Base-by-base conservation (phyloP, 495 filamentous ascomycete species). In the Arthonia radiata region DNA sequence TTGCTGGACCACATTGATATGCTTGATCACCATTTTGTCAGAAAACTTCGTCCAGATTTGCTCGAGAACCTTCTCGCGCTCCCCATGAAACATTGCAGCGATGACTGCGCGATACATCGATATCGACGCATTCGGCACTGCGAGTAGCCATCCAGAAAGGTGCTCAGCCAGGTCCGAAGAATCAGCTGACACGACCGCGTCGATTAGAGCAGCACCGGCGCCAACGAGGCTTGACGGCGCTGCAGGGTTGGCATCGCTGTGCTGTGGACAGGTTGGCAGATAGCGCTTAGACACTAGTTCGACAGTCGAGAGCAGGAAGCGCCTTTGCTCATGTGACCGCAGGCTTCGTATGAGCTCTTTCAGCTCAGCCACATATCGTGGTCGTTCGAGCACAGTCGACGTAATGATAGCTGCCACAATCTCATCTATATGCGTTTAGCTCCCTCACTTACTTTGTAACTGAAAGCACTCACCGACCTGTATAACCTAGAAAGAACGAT, bases 11-110 rank as follows among this genome's bases (percentile, higher is more conserved):
- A 73, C 62, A 2, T 80, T 71, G 4, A 71, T 65, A 43, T 92
- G 79, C 31, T 69, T 75, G 37, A 93, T 80, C 39, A 71, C 82
- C 18, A 93, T 53, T 28, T 75, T 67, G 36, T 94, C 82, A 7
- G 71, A 75, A 41, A 92, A 91, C 18, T 74, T 59, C 25, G 50
- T 49, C 15, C 92, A 50, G 27, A 55, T 56, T 39, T 66, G 73
- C 32, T 75, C 62, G 11, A 89, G 39, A 7, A 89, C 40, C 3
- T 38, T 45, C 15, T 57, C 37, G 63, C 62, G 61, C 32, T 49
- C 50, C 19, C 65, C 47, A n/a, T 56, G 38, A 11, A 60, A 47
- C 28, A 76, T 41, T 11, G 57, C 56, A 22, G 64, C 59, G 13
- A 86, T 30, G n/a, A 73, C 53, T 13, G 67, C 67, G 26, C 80